phyloP scores from a whole-genome alignment of 2,329 filamentous ascomycete species.

The Metarhizium guizhouense region DNA sequence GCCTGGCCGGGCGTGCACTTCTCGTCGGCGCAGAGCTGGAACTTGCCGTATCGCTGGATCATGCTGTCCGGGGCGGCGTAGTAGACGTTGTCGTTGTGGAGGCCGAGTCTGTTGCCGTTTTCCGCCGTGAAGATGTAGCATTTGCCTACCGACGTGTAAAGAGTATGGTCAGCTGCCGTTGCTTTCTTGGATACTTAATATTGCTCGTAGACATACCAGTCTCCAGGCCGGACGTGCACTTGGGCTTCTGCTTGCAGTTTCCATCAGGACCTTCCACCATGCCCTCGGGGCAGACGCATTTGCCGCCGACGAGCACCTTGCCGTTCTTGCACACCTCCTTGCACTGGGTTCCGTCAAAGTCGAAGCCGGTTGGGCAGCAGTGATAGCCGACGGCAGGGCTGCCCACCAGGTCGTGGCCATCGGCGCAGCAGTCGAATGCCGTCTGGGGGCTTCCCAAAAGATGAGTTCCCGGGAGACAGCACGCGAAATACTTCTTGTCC shows the following conservation, averaged over 20 bases:
- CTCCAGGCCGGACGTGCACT: slow-evolving; percentile 4
- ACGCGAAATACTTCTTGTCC: slow-evolving; percentile 10
- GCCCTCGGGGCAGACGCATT: slow-evolving; percentile 9
- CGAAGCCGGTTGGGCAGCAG: slow-evolving; percentile 10
- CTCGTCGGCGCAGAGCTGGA: slow-evolving; percentile 11
- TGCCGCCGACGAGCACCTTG: slow-evolving; percentile 9
- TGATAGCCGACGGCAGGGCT: slow-evolving; percentile 6
- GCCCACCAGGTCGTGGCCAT: slow-evolving; percentile 10
- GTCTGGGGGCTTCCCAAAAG: slow-evolving; percentile 10
- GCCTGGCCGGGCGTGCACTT: slow-evolving; percentile 6
- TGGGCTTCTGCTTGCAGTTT: not conserved
- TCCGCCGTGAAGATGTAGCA: slow-evolving; percentile 11
- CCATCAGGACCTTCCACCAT: not conserved
- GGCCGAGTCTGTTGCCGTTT: slow-evolving; percentile 8
- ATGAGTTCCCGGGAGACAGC: slow-evolving; percentile 5
- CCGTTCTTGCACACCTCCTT: slow-evolving; percentile 9
- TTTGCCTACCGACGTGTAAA: slow-evolving; percentile 3
- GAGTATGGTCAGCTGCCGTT: not conserved
- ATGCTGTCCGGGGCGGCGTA: slow-evolving; percentile 9
- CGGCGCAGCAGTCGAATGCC: slow-evolving; percentile 12
- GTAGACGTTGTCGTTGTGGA: slow-evolving; percentile 7
- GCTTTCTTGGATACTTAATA: not conserved
- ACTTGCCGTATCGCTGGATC: slow-evolving; percentile 11
- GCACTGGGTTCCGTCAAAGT: slow-evolving; percentile 9
- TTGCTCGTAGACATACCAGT: not conserved